Evolutionary conservation across 2,329 filamentous ascomycete genomes (phyloP).

Genomic region (Macrophomina tecta): DNA sequence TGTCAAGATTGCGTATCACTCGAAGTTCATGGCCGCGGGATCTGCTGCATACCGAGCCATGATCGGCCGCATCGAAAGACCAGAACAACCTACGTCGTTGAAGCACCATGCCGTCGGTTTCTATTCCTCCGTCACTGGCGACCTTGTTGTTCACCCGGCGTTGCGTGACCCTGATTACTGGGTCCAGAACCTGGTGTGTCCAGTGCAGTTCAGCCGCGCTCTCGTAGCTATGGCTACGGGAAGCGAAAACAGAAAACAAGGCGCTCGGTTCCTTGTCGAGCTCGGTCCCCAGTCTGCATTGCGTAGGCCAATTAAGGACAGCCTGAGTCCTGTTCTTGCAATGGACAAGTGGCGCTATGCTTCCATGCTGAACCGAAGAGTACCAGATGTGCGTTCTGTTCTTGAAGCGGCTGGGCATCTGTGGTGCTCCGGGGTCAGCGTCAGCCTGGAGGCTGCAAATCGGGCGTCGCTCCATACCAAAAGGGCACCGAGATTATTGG

Average conservation of each 20-base stretch:
- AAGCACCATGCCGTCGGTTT: background rate
- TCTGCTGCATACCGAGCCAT: conserved; percentile 17
- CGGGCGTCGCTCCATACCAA: conserved; percentile 27
- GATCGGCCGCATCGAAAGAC: background rate
- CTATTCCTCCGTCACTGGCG: conserved; percentile 19
- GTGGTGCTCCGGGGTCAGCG: conserved; percentile 28
- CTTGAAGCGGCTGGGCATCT: conserved; percentile 32
- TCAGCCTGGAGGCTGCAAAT: conserved; percentile 31
- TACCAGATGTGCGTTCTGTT: conserved; percentile 9
- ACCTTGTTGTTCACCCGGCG: background rate
- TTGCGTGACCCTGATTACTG: conserved; percentile 39
- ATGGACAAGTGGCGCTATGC: conserved; percentile 33
- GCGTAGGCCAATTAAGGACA: conserved; percentile 30
- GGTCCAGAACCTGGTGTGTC: conserved; percentile 43
- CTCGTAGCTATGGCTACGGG: conserved; percentile 32
- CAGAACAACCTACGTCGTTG: background rate
- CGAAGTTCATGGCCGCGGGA: conserved; percentile 29
- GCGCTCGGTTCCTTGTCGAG: conserved; percentile 30
- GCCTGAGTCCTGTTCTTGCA: background rate
- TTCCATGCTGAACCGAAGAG: background rate
- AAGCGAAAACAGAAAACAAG: too few species aligned
- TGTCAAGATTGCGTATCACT: conserved; percentile 34
- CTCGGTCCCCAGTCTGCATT: conserved; percentile 41
- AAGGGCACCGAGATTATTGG: conserved; percentile 18
- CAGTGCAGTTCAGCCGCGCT: conserved; percentile 47